Conservation (phyloP, 768 basidiomycete species). For the Xerocomellus chrysenteron region DNA sequence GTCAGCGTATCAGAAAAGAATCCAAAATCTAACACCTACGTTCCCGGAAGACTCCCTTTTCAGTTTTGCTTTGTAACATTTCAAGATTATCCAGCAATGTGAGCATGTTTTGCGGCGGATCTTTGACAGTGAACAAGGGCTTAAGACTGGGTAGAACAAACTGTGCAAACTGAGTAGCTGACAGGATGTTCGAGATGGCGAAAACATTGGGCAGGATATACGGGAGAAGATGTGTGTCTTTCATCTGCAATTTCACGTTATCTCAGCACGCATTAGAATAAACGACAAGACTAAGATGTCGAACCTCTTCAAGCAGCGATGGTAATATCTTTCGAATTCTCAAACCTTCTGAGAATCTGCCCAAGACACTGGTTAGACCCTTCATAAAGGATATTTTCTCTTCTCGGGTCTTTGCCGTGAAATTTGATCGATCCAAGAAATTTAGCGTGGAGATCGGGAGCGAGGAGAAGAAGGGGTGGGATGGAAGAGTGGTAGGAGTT, state of each 20-base stretch:
- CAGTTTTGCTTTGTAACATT: slow-evolving; percentile 87
- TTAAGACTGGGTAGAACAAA: slow-evolving; percentile 84
- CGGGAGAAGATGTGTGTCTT: slow-evolving; percentile 89
- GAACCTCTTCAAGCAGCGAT: slow-evolving; percentile 90
- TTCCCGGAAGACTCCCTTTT: slow-evolving; percentile 82
- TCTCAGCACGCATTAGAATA: slow-evolving; percentile 3
- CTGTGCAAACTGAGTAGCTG: slow-evolving; percentile 75
- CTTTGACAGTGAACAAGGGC: slow-evolving; percentile 86
- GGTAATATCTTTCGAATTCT: slow-evolving; percentile 87
- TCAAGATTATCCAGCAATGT: slow-evolving; percentile 87
- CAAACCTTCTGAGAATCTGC: slow-evolving; percentile 84
- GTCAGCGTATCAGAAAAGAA: slow-evolving; percentile 5
- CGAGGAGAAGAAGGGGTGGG: slow-evolving; percentile 91
- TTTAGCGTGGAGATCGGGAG: slow-evolving; percentile 94
- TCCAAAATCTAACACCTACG: slow-evolving; percentile 49
- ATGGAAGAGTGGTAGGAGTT: slow-evolving; percentile 75
- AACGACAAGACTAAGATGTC: slow-evolving; percentile 10
- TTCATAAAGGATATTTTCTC: slow-evolving; percentile 98
- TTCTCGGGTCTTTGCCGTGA: slow-evolving; percentile 89
- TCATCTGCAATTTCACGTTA: slow-evolving; percentile 57
- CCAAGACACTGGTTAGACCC: slow-evolving; percentile 77
- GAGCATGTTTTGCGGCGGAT: slow-evolving; percentile 97
- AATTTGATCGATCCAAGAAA: slow-evolving; percentile 93
- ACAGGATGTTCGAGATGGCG: slow-evolving; percentile 75
- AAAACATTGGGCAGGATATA: slow-evolving; percentile 97